Percentiles rank a stretch among this genome's conserved stretches.
Conservation (phyloP, 495 filamentous ascomycete genomes). For the Amorphotheca resinae region DNA sequence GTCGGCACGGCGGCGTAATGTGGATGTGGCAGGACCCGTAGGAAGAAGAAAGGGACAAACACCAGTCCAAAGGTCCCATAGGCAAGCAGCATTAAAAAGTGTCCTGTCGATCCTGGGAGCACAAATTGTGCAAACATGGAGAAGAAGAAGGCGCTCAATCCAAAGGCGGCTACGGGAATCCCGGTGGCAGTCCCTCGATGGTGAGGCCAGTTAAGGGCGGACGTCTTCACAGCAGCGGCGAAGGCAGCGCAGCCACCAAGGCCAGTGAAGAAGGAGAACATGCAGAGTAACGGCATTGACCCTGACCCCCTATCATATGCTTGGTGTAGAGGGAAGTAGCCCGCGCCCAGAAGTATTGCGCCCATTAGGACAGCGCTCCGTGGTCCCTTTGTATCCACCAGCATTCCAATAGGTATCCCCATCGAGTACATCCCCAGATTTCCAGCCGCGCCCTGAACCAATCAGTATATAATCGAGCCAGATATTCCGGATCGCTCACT, state of each 20-base stretch:
- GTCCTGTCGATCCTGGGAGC: constrained; percentile 73
- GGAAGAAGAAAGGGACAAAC: constrained; percentile 66
- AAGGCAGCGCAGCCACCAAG: constrained; percentile 82
- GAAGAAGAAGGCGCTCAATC: constrained; percentile 94
- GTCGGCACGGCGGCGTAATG: constrained; percentile 54
- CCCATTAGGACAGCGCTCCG: constrained; percentile 65
- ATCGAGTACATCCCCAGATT: constrained; percentile 92
- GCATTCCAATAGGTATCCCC: constrained; percentile 79
- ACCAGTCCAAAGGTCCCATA: constrained; percentile 65
- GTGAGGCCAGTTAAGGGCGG: constrained; percentile 83
- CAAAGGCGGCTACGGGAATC: constrained; percentile 84
- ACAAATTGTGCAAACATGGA: constrained; percentile 60
- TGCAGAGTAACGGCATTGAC: constrained; percentile 55
- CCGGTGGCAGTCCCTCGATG: constrained; percentile 90
- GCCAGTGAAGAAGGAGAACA: constrained; percentile 77
- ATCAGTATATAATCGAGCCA: constrained; percentile 13
- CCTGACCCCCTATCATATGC: constrained; percentile 51
- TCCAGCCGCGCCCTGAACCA: constrained; percentile 59
- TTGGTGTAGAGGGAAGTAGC: constrained; percentile 70
- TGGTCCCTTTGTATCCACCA: constrained; percentile 77
- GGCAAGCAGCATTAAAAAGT: constrained; percentile 69
- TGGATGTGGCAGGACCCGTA: constrained; percentile 56
- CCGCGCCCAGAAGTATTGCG: constrained; percentile 51
- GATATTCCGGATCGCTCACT: constrained; percentile 42
- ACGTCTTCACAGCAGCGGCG: constrained; percentile 70